Conservation (phyloP, 768 basidiomycete species). For the Dentipellis fragilis region DNA sequence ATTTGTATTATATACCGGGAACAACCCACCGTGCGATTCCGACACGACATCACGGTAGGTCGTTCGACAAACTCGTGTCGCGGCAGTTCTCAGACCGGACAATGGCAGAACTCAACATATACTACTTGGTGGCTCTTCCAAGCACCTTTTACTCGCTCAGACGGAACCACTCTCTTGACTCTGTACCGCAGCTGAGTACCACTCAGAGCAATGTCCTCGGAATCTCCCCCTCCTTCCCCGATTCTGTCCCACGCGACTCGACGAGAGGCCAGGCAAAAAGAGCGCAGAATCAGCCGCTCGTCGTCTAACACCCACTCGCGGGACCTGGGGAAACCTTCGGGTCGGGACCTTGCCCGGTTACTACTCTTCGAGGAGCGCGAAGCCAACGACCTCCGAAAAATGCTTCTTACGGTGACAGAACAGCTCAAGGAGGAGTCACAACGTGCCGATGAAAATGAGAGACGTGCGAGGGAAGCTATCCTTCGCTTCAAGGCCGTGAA, state of each 20-base stretch:
- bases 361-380: constrained; percentile 33
- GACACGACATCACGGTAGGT: too few relatives aligned
- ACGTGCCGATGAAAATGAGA: constrained; percentile 27
- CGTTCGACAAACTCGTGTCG: too few relatives aligned
- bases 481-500: constrained; percentile 21
- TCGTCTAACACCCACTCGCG: constrained; percentile 9
- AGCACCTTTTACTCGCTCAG: too few relatives aligned
- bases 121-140: too few relatives aligned
- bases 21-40: too few relatives aligned
- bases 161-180: too few relatives aligned
- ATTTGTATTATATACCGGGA: too few relatives aligned
- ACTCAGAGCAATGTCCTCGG: background rate
- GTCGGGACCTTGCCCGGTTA: constrained; percentile 9
- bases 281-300: constrained; percentile 1
- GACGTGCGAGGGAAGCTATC: constrained; percentile 22
- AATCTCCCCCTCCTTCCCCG: constrained; percentile 3
- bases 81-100: too few relatives aligned
- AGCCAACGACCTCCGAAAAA: constrained; percentile 27
- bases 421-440: constrained; percentile 27
- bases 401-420: constrained; percentile 26
- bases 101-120: too few relatives aligned
- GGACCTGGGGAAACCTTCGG: background rate
- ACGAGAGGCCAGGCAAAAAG: background rate
- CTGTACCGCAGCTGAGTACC: too few relatives aligned
- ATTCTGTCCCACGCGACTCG: constrained; percentile 7